Base-by-base conservation (phyloP, 2,329 filamentous ascomycete species). In the Talaromyces funiculosus region DNA sequence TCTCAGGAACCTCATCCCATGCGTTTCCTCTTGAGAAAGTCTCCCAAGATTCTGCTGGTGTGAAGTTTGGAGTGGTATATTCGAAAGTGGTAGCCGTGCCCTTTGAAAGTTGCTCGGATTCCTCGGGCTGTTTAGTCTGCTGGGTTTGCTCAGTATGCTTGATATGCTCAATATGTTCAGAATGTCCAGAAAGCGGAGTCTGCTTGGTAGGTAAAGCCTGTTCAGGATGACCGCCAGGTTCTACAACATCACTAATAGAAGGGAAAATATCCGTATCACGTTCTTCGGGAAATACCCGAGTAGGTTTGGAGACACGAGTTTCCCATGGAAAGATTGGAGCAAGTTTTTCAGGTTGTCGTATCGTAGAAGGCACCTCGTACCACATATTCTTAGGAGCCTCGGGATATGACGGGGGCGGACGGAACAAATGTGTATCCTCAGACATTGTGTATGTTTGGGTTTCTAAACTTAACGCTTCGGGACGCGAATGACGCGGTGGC, bases 251-350 rank as follows among this genome's bases (percentile, higher is more conserved):
- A n/a, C 24, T 26, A 14, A 33, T 43, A 6, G 58, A 33, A 33
- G 38, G 53, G 42, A 10, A 3, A 43, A 5, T 57, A 26, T 33
- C 31, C n/a, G 59, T 53, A 22, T 64, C 64, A 38, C 64, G 47
- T 22, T 78, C 73, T 47, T 75, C 68, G 8, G 72, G 62, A 63
- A 81, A 81, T 20, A 81, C 72, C 24, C 79, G 76, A 7, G 83
- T 84, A 9, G 85, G 77, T 67, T 80, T 84, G 12, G 87, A 82
- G 63, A 84, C 84, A 61, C 86, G 78, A 43, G 75, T 77, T 73
- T 99, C 94, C 94, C 94, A 99, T 0, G 94, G 94, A 73, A 99
- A 99, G 53, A 97, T 87, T 3, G 86, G 82, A 53, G 83, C 82
- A 14, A 86, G 83, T 63, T 78, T 83, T 64, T 86, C 80, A 45